Base-by-base conservation (phyloP, 2,329 filamentous ascomycete genomes). In the Colletotrichum brevisporum region DNA sequence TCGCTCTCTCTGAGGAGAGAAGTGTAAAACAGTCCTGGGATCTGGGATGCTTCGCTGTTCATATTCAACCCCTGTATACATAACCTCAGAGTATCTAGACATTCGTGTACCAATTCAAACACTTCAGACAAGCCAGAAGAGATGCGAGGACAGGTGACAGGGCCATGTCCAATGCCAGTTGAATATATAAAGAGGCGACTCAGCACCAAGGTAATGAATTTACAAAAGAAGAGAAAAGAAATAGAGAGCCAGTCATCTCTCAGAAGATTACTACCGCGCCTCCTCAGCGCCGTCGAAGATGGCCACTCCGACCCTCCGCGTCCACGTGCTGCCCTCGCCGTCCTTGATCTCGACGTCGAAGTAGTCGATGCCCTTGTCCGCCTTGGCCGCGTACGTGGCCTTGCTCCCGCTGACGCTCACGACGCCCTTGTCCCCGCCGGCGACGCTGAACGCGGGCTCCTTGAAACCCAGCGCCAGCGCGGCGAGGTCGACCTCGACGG, bases 401-500 rank as follows among this genome's bases (percentile, higher is more conserved):
- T 39, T 70, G 2, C 61, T 59, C 3, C 70, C 72, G 8, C 36
- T 50, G 4, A 74, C 71, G 2, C 61, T 71, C 16, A 73, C 71
- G 1, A 48, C 43, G 5, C 73, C 73, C 55, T 73, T 74, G 2
- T 4, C 45, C 9, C 45, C 57, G 9, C 70, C 72, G 0, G 60
- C 15, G 1, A 67, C 71, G 5, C 50, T 64, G 45, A 74, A 74
- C 1, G 43, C 60, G 2, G 73, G 73, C n/a, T 60, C 27, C 21
- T 52, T 62, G 65, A 75, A 76, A 0, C 75, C 75, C 5, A 70
- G 18, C 2, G 73, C 76, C 70, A 78, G 54, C 13, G 72, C 54
- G 3, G 56, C 71, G 13, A 79, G 74, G 48, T 77, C 72, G 47
- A 79, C 70, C 18, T 65, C 62, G 4, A 76, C 72, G 0, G 71